Evolutionary conservation across 257 asterid species (phyloP).

Genomic region (Solanum stenotomum): DNA sequence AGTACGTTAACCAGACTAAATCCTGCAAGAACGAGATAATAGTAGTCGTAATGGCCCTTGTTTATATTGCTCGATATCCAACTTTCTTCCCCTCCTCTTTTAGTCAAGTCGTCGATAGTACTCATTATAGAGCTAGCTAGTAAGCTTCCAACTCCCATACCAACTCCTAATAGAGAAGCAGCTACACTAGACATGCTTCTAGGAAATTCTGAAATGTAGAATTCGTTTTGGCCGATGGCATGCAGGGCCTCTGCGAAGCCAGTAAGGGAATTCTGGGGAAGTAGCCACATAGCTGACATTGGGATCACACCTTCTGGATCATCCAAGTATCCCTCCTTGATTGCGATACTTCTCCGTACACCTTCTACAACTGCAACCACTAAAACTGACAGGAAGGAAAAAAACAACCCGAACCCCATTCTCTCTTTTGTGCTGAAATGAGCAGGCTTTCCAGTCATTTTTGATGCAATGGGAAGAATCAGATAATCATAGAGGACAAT

Average conservation of each 20-base stretch:
- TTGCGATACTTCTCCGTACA: constrained; percentile 21
- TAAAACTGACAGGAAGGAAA: constrained; percentile 40
- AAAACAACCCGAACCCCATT: constrained; percentile 59
- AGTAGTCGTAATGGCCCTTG: constrained; percentile 59
- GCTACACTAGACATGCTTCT: constrained; percentile 71
- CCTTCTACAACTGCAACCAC: constrained; percentile 42
- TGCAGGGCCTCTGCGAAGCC: constrained; percentile 60
- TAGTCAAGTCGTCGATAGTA: constrained; percentile 20
- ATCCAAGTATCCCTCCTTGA: constrained; percentile 12
- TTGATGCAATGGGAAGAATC: constrained; percentile 50
- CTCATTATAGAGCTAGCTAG: constrained; percentile 47
- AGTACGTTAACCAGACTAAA: not conserved
- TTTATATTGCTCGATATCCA: constrained; percentile 59
- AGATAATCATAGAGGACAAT: constrained; percentile 39
- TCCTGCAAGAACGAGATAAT: constrained; percentile 18
- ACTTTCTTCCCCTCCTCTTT: constrained; percentile 36
- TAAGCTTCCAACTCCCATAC: constrained; percentile 32
- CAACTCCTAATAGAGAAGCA: constrained; percentile 27
- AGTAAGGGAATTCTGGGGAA: constrained; percentile 44
- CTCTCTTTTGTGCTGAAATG: constrained; percentile 31
- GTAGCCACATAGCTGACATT: constrained; percentile 65
- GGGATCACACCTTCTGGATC: not conserved
- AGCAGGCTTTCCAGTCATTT: constrained; percentile 26
- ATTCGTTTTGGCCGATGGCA: constrained; percentile 50
- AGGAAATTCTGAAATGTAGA: constrained; percentile 56